Conservation (phyloP, 176 grass and related monocot genomes). For the Raddia distichophylla region DNA sequence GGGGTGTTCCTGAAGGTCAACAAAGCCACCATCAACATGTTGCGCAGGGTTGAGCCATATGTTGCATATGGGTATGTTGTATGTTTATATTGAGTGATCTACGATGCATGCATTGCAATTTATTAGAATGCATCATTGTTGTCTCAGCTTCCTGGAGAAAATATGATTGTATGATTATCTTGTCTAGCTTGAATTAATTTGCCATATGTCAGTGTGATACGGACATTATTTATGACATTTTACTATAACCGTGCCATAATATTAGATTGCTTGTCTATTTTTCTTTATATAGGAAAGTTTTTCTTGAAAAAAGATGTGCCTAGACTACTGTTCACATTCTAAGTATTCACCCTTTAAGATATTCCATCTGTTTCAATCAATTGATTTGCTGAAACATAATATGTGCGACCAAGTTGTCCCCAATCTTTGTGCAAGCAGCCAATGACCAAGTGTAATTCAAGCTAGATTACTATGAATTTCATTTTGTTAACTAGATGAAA, state of each 20-base stretch:
- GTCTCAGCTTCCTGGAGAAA: not conserved
- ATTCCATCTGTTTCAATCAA: not conserved
- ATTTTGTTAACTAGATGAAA: not conserved
- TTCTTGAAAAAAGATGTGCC: not conserved
- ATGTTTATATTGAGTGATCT: not conserved
- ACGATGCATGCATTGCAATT: not conserved
- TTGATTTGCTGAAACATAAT: not conserved
- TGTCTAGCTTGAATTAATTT: not conserved
- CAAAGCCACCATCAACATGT: conserved; percentile 94
- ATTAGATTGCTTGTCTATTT: not conserved
- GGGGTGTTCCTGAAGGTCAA: conserved; percentile 97
- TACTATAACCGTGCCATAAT: not conserved
- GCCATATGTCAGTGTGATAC: not conserved
- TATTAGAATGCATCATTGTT: not conserved
- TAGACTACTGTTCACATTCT: not conserved
- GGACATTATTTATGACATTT: too few species aligned
- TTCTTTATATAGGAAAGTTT: not conserved
- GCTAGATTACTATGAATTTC: not conserved
- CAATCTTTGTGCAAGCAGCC: not conserved
- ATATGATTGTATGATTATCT: not conserved
- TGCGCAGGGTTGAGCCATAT: conserved; percentile 91
- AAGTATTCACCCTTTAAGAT: not conserved
- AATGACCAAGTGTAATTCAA: not conserved
- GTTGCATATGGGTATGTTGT: conserved; percentile 84
- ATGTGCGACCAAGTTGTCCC: not conserved